These are phyloP conservation scores for Jamesozyma piceae DNA, from an alignment of 805 yeast genomes.

Conservation along the genomic window DNA sequence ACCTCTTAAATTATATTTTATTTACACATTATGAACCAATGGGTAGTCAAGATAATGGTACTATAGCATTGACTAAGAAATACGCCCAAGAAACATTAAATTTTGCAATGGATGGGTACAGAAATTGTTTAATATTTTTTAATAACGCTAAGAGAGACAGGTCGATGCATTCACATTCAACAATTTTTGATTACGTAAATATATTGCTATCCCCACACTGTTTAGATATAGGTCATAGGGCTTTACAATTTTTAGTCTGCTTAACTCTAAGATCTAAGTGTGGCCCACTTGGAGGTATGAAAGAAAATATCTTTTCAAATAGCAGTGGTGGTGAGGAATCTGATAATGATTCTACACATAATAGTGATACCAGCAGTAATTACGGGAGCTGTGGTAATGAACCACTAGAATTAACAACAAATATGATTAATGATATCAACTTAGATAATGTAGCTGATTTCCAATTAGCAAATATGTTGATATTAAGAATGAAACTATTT, in stretches of 20 bases:
- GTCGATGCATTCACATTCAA: slow-evolving; percentile 29
- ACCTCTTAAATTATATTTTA: slow-evolving; percentile 41
- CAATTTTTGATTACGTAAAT: slow-evolving; percentile 34
- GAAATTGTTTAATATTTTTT: slow-evolving; percentile 35
- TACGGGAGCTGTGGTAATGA: slow-evolving; percentile 5
- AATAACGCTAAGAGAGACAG: slow-evolving; percentile 25
- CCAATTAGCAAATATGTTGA: slow-evolving; percentile 30
- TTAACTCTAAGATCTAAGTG: slow-evolving; percentile 41
- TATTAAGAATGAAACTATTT: slow-evolving; percentile 36
- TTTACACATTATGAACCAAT: slow-evolving; percentile 38
- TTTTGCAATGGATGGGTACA: slow-evolving; percentile 37
- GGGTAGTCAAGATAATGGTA: slow-evolving; percentile 31
- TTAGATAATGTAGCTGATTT: slow-evolving; percentile 33
- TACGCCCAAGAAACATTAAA: slow-evolving; percentile 37
- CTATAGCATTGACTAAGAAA: slow-evolving; percentile 28
- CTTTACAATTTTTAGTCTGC: slow-evolving; percentile 50
- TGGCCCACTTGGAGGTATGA: slow-evolving; percentile 34
- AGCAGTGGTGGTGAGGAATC: slow-evolving; percentile 25
- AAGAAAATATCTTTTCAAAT: slow-evolving; percentile 21
- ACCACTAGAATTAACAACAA: slow-evolving; percentile 19
- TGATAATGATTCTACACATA: slow-evolving; percentile 9
- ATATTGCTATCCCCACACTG: slow-evolving; percentile 41
- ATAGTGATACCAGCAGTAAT: slow-evolving; percentile 4
- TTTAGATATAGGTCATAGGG: slow-evolving; percentile 45
- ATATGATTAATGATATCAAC: slow-evolving; percentile 21